phyloP scores from a whole-genome alignment of 2,329 filamentous ascomycete species.

The Alternaria atra region DNA sequence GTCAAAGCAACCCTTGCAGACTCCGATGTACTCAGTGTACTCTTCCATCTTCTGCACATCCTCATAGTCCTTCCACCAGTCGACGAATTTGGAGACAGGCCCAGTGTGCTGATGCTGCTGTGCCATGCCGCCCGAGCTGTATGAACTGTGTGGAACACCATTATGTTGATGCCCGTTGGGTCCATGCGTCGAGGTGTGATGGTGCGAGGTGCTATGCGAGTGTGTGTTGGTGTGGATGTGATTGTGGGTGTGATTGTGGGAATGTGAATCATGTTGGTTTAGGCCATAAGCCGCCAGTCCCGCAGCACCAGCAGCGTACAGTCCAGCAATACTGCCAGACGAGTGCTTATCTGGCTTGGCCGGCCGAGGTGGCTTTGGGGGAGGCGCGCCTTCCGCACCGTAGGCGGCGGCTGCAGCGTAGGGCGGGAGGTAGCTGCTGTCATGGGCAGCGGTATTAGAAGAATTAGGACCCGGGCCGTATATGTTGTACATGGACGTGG shows the following conservation, averaged over 20 bases:
- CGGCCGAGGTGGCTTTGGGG: conserved; percentile 47
- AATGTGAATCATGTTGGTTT: conserved; percentile 52
- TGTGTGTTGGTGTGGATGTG: conserved; percentile 42
- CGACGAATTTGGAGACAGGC: conserved; percentile 64
- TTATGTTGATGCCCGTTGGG: conserved; percentile 35
- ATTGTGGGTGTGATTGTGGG: conserved; percentile 22
- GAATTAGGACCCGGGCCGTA: conserved; percentile 43
- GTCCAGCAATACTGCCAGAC: conserved; percentile 53
- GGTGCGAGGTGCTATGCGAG: conserved; percentile 25
- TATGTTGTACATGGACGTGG: conserved; percentile 23
- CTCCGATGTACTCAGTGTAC: conserved; percentile 72
- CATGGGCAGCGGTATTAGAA: conserved; percentile 41
- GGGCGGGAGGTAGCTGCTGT: conserved; percentile 43
- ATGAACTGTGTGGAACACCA: conserved; percentile 30
- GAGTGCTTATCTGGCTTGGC: conserved; percentile 55
- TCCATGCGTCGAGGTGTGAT: conserved; percentile 42
- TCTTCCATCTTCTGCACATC: conserved; percentile 73
- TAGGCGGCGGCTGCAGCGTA: conserved; percentile 34
- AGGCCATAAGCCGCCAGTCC: conserved; percentile 59
- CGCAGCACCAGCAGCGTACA: conserved; percentile 58
- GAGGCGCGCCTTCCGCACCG: conserved; percentile 32
- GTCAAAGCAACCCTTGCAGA: conserved; percentile 72
- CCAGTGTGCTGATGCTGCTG: conserved; percentile 63
- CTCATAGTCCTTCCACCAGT: conserved; percentile 70
- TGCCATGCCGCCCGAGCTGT: conserved; percentile 52